A percentile compares a stretch with the other conserved stretches of the same genome.
phyloP scores from a whole-genome alignment of 371 early-diverging fungal species.

The Mucor plumbeus region DNA sequence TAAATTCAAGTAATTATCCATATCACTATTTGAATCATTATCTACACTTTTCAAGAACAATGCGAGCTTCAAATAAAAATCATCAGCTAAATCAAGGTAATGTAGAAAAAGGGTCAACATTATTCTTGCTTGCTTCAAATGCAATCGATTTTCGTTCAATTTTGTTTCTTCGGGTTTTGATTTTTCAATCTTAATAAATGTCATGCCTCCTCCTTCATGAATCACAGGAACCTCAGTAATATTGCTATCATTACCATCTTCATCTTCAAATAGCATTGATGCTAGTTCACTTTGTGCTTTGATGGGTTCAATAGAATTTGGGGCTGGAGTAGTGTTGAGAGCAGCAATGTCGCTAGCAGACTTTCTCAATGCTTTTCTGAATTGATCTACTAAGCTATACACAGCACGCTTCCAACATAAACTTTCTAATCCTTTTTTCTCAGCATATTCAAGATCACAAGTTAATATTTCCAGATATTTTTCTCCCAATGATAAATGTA shows the following conservation, averaged over 20 bases:
- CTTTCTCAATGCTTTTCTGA: conserved; percentile 54
- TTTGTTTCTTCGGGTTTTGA: conserved; percentile 4
- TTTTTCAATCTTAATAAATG: conserved; percentile 19
- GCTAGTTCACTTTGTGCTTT: conserved; percentile 12
- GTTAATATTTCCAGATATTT: conserved; percentile 58
- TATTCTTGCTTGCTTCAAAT: conserved; percentile 13
- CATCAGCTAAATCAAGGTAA: conserved; percentile 46
- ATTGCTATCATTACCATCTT: conserved; percentile 17
- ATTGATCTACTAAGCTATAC: conserved; percentile 66
- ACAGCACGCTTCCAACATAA: conserved; percentile 70
- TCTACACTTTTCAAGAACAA: conserved; percentile 44
- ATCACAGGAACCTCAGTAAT: conserved; percentile 18
- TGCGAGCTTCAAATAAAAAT: conserved; percentile 50
- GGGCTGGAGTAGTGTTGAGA: background rate
- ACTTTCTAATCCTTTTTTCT: conserved; percentile 66
- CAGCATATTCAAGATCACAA: conserved; percentile 56
- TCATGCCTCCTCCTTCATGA: conserved; percentile 24
- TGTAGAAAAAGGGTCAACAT: conserved; percentile 27
- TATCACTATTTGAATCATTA: conserved; percentile 4
- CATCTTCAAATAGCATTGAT: conserved; percentile 16
- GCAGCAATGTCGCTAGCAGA: conserved; percentile 7
- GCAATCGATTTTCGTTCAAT: conserved; percentile 9
- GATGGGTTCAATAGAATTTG: background rate
- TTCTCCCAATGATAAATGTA: conserved; percentile 46
- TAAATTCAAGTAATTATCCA: conserved; percentile 28